These are phyloP conservation scores for Fusarium sterilihyphosum DNA, from an alignment of 2,329 filamentous ascomycete genomes.

Conservation along the genomic window DNA sequence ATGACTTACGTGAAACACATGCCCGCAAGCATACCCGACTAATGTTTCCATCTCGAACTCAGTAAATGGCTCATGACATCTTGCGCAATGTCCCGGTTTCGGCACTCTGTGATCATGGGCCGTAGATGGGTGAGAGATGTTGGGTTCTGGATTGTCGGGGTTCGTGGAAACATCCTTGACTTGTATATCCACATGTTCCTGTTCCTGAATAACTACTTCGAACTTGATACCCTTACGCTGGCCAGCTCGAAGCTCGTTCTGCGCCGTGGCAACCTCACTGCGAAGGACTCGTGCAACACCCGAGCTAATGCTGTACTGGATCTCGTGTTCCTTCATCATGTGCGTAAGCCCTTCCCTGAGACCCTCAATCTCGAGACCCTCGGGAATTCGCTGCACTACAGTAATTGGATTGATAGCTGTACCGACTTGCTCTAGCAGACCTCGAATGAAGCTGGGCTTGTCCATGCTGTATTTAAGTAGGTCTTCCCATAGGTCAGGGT, in stretches of 20 bases:
- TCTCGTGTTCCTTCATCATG: slow-evolving; percentile 95
- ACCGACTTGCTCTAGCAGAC: slow-evolving; percentile 90
- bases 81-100: slow-evolving; percentile 67
- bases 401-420: slow-evolving; percentile 93
- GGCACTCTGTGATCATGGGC: slow-evolving; percentile 47
- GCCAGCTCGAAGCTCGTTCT: slow-evolving; percentile 81
- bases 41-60: slow-evolving; percentile 76
- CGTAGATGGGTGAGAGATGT: slow-evolving; percentile 22
- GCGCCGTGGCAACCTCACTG: slow-evolving; percentile 86
- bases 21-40: slow-evolving; percentile 83
- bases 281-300: slow-evolving; percentile 88
- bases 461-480: slow-evolving; percentile 97
- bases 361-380: slow-evolving; percentile 91
- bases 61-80: slow-evolving; percentile 65
- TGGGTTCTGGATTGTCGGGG: slow-evolving; percentile 35
- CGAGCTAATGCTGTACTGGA: slow-evolving; percentile 90
- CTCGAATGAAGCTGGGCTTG: slow-evolving; percentile 93
- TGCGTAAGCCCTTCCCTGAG: slow-evolving; percentile 87
- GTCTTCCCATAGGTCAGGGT: slow-evolving; percentile 94
- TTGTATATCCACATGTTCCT: slow-evolving; percentile 56
- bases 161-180: slow-evolving; percentile 52
- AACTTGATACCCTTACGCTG: slow-evolving; percentile 91
- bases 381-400: slow-evolving; percentile 88
- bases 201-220: slow-evolving; percentile 68
- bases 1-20: slow-evolving; percentile 82